Conservation (phyloP, 2,329 filamentous ascomycete genomes). For the Calonectria honghensis region DNA sequence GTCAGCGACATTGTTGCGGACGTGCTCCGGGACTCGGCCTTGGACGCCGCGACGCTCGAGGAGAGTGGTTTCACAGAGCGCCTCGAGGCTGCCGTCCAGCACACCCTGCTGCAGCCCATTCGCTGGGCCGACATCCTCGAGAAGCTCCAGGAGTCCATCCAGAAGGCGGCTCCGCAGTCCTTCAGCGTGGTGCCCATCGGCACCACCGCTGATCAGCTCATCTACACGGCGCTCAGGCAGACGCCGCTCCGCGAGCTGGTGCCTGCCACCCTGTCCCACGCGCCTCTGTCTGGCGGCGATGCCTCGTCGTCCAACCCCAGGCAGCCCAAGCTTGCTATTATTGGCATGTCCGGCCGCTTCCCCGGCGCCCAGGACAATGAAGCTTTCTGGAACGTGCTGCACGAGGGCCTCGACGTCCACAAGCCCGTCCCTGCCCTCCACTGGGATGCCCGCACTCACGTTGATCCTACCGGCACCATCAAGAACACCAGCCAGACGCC, state of each 20-base stretch:
- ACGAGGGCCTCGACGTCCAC: conserved; percentile 79
- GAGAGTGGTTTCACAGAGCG: conserved; percentile 43
- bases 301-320: neutral
- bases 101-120: conserved; percentile 41
- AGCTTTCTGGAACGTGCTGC: conserved; percentile 78
- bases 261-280: fast-evolving
- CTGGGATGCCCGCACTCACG: conserved; percentile 49
- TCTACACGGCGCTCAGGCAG: conserved; percentile 49
- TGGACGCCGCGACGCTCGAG: conserved; percentile 36
- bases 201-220: conserved; percentile 45
- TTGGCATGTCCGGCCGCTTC: conserved; percentile 80
- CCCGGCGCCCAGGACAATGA: conserved; percentile 76
- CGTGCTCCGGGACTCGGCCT: conserved; percentile 25
- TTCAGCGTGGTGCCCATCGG: conserved; percentile 40
- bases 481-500: conserved; percentile 73
- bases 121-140: conserved; percentile 45
- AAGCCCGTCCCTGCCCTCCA: conserved; percentile 65
- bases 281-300: fast-evolving
- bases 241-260: conserved; percentile 40
- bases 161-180: conserved; percentile 18
- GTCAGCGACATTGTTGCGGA: conserved; percentile 34
- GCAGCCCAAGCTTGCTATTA: conserved; percentile 68
- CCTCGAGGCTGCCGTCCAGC: conserved; percentile 42
- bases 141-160: conserved; percentile 17
- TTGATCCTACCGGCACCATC: conserved; percentile 75